Base-by-base conservation (phyloP, 1,284 basidiomycete species). In the Pseudozyma pruni region DNA sequence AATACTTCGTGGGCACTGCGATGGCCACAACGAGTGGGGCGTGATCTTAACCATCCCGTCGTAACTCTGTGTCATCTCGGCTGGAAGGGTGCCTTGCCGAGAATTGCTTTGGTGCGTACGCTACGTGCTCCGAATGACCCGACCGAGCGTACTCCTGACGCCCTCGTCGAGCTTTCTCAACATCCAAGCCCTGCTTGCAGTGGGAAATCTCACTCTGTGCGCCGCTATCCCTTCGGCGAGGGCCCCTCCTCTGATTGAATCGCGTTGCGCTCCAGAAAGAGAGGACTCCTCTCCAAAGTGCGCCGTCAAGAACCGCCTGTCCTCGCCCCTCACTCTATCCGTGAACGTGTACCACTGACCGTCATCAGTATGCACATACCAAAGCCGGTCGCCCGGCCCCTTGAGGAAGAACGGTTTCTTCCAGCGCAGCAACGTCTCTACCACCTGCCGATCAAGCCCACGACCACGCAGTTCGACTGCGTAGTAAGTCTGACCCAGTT, bases 341-440 rank as follows among this genome's bases (percentile, higher is more conserved):
- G 59, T 62, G n/a, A 34, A 44, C 0, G 42, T 45, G 16, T 42
- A 62, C 8, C 9, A 8, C 19, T 41, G 37, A 4, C 47, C 47
- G 10, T 55, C 52, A 31, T 40, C 27, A 0, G 42, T 55, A 27
- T 54, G 37, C 17, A 62, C 55, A 34, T 41, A 62, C 46, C 51
- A 62, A 13, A 55, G 20, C 38, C 55, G 55, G 3, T 38, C 37
- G 1, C 10, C 17, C 1, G 37, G 31, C 3, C 51, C 51, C 19
- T 20, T 31, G 3, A 34, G 47, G 25, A 32, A 62, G 33, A 62
- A 62, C 14, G 52, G 32, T 17, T 25, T 31, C 2, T 22, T 25
- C 16, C 19, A 19, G 17, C 47, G 16, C 27, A 46, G 32, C 38
- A 41, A 10, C 11, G 14, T 32, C 3, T 8, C 11, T 1, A 62